phyloP scores from a whole-genome alignment of 2,329 filamentous ascomycete species.

The Fusarium neocosmosporiellum region DNA sequence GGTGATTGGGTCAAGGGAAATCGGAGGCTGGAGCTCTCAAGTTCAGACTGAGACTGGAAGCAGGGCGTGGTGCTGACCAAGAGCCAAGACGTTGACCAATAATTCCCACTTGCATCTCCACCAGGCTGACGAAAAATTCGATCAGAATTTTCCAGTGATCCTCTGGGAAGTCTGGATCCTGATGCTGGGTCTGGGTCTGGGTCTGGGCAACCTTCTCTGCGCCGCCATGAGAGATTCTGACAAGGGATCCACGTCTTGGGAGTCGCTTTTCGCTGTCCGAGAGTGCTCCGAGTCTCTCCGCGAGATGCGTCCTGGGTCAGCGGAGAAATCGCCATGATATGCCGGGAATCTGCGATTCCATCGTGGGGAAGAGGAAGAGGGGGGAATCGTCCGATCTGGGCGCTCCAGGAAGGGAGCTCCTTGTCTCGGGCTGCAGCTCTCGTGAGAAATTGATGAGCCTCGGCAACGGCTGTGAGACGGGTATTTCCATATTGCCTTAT shows the following conservation, averaged over 20 bases:
- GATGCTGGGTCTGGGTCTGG: neutral
- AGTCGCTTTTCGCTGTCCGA: slow-evolving; percentile 18
- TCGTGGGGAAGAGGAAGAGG: slow-evolving; percentile 21
- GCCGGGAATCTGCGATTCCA: slow-evolving; percentile 27
- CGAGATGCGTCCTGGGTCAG: slow-evolving; percentile 5
- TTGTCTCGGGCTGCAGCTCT: slow-evolving; percentile 2
- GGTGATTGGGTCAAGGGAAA: slow-evolving; percentile 4
- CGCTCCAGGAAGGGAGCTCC: slow-evolving; percentile 7
- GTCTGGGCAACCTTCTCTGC: slow-evolving; percentile 5
- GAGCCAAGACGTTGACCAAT: slow-evolving; percentile 12
- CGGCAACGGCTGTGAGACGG: slow-evolving; percentile 10
- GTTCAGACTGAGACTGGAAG: slow-evolving; percentile 1
- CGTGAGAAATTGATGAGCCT: neutral
- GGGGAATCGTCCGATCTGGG: slow-evolving; percentile 28
- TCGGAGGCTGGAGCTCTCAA: neutral
- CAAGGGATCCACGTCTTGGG: slow-evolving; percentile 35
- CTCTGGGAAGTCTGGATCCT: neutral
- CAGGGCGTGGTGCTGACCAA: slow-evolving; percentile 27
- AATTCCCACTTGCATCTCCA: slow-evolving; percentile 34
- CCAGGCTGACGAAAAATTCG: slow-evolving; percentile 18
- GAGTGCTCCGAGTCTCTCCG: slow-evolving; percentile 41
- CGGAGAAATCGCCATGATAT: slow-evolving; percentile 17
- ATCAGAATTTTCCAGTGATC: slow-evolving; percentile 29
- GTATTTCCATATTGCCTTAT: slow-evolving; percentile 15
- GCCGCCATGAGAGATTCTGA: slow-evolving; percentile 11